Percentiles rank a stretch among this genome's conserved stretches.
phyloP scores from a whole-genome alignment of 2,329 filamentous ascomycete genomes.

The Cladosporium cucumerinum region DNA sequence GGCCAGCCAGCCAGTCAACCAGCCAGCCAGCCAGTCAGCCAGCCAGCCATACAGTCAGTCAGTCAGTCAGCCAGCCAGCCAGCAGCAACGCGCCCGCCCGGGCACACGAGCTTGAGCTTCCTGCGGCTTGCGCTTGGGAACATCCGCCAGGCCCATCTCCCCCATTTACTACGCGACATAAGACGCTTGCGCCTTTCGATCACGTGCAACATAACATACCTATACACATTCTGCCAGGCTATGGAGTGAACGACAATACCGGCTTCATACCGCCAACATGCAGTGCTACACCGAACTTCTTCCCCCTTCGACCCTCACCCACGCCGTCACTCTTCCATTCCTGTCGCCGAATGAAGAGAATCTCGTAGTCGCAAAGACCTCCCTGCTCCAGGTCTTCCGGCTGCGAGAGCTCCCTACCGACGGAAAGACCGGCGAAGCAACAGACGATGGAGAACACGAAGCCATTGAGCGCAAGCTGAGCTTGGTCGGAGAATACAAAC shows the following conservation, averaged over 20 bases:
- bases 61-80: too few species aligned
- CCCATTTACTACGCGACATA: background rate
- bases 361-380: conserved; percentile 86
- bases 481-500: conserved; percentile 76
- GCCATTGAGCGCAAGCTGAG: conserved; percentile 60
- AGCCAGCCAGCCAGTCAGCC: background rate
- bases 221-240: background rate
- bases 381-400: conserved; percentile 85
- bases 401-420: conserved; percentile 1
- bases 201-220: background rate
- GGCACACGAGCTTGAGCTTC: background rate
- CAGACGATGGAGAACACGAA: conserved; percentile 10
- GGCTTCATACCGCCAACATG: conserved; percentile 52
- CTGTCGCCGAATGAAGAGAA: conserved; percentile 73
- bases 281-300: conserved; percentile 97
- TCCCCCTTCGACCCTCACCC: conserved; percentile 89
- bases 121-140: background rate
- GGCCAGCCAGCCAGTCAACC: background rate
- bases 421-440: background rate
- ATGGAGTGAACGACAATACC: conserved; percentile 3
- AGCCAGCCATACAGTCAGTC: too few species aligned
- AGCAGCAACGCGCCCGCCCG: background rate
- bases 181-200: background rate
- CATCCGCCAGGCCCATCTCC: background rate
- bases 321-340: conserved; percentile 78